Evolutionary conservation across 495 filamentous ascomycete species (phyloP).

Genomic region (Neurospora sp.): DNA sequence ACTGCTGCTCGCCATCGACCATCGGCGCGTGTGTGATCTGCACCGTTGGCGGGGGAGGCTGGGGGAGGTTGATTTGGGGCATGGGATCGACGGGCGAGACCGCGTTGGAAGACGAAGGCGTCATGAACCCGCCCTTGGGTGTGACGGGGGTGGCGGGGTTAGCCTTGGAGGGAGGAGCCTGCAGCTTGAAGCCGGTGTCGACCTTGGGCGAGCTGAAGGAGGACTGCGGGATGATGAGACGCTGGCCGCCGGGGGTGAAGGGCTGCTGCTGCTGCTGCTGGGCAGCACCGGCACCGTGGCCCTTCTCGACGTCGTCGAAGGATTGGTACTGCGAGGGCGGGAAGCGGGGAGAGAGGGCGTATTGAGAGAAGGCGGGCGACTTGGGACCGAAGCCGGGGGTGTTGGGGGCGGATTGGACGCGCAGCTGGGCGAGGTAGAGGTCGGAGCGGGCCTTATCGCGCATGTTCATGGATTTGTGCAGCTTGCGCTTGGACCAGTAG

Average conservation of each 20-base stretch:
- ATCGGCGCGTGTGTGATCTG: conserved; percentile 36
- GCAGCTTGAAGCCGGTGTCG: conserved; percentile 61
- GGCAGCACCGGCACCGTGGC: neutral
- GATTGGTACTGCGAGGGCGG: conserved; percentile 39
- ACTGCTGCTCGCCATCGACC: conserved; percentile 53
- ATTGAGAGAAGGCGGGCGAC: conserved; percentile 43
- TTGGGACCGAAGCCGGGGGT: conserved; percentile 75
- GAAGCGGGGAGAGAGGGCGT: conserved; percentile 45
- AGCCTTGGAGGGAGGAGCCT: conserved; percentile 69
- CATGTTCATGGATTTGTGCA: conserved; percentile 91
- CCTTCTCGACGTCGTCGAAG: conserved; percentile 38
- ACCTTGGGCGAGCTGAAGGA: conserved; percentile 27
- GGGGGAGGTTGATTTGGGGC: conserved; percentile 11
- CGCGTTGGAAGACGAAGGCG: conserved; percentile 16
- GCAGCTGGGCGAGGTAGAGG: conserved; percentile 91
- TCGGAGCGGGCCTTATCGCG: conserved; percentile 90
- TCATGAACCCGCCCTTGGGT: conserved; percentile 50
- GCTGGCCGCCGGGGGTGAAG: conserved; percentile 35
- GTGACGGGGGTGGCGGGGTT: conserved; percentile 63
- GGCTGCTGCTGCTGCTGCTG: conserved; percentile 11
- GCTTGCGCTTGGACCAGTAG: conserved; percentile 86
- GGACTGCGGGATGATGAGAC: conserved; percentile 34
- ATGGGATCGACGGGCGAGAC: neutral
- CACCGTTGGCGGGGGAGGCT: conserved; percentile 10
- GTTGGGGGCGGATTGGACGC: conserved; percentile 85